Percentiles rank a stretch among this genome's conserved stretches.
Conservation (phyloP, 1,284 basidiomycete species). For the Ceratobasidium sp. region DNA sequence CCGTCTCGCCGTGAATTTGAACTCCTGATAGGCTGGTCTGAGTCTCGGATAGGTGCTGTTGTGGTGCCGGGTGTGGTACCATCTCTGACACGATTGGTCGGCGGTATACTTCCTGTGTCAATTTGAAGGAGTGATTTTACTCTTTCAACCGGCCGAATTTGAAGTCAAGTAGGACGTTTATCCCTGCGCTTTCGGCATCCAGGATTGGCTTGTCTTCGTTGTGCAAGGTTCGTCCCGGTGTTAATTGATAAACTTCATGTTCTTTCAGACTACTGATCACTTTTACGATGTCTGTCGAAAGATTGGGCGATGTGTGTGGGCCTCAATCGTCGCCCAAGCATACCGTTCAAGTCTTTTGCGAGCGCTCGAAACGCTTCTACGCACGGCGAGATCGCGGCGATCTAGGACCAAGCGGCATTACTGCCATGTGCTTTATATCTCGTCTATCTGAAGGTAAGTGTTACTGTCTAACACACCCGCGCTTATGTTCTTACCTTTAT, state of each 20-base stretch:
- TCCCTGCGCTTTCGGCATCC: not conserved
- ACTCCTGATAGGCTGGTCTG: not conserved
- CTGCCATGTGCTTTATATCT: constrained; percentile 13
- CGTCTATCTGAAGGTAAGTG: not conserved
- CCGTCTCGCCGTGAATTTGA: not conserved
- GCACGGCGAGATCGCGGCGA: constrained; percentile 13
- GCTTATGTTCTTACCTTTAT: not conserved
- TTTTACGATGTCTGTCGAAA: not conserved
- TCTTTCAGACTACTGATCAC: not conserved
- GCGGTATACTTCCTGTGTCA: constrained; percentile 13
- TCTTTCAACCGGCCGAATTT: not conserved
- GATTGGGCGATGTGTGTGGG: not conserved
- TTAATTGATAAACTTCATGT: not conserved
- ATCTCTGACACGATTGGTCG: not conserved
- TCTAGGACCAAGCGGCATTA: constrained; percentile 9
- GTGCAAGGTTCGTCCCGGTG: not conserved
- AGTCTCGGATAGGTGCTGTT: not conserved
- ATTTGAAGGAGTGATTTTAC: not conserved
- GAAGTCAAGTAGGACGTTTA: not conserved
- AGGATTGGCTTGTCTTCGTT: not conserved
- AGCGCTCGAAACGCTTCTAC: constrained; percentile 1
- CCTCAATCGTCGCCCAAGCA: not conserved
- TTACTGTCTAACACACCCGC: not conserved
- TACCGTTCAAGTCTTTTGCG: constrained; percentile 4
- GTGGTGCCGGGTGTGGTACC: not conserved